phyloP scores from a whole-genome alignment of 2,329 filamentous ascomycete genomes.

The Penicillium sp. region DNA sequence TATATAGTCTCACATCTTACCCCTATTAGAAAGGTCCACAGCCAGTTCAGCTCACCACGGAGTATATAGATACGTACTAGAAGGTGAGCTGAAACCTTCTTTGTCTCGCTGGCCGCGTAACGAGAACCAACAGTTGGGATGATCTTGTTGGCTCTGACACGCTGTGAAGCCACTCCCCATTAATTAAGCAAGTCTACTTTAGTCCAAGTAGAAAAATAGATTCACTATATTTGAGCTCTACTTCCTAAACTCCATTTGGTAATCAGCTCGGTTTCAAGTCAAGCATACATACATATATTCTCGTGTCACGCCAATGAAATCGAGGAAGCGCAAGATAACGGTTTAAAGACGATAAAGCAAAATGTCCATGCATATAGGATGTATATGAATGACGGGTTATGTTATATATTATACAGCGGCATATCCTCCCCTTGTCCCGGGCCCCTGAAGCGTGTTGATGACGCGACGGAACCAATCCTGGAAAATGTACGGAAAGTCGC shows the following conservation, averaged over 20 bases:
- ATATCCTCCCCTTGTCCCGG: constrained; percentile 80
- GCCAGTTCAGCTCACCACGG: too few relatives aligned
- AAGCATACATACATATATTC: background rate
- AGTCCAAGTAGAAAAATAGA: too few relatives aligned
- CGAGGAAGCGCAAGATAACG: background rate
- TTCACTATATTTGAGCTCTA: too few relatives aligned
- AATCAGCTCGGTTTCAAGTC: background rate
- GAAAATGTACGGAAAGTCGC: constrained; percentile 85
- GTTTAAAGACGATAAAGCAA: background rate
- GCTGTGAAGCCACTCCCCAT: too few relatives aligned
- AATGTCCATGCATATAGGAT: background rate
- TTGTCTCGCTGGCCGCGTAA: too few relatives aligned
- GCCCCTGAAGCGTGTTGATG: constrained; percentile 77
- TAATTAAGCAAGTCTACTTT: too few relatives aligned
- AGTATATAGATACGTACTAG: too few relatives aligned
- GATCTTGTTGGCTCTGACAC: too few relatives aligned
- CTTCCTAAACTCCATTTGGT: background rate
- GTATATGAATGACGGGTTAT: background rate
- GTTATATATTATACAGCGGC: constrained; percentile 69
- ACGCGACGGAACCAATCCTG: constrained; percentile 82
- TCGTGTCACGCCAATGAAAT: background rate
- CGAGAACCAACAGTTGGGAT: too few relatives aligned
- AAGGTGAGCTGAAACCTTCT: too few relatives aligned
- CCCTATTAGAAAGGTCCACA: too few relatives aligned
- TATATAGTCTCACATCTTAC: too few relatives aligned